phyloP scores from a whole-genome alignment of 2,329 filamentous ascomycete genomes.

The Colletotrichum nymphaeae region DNA sequence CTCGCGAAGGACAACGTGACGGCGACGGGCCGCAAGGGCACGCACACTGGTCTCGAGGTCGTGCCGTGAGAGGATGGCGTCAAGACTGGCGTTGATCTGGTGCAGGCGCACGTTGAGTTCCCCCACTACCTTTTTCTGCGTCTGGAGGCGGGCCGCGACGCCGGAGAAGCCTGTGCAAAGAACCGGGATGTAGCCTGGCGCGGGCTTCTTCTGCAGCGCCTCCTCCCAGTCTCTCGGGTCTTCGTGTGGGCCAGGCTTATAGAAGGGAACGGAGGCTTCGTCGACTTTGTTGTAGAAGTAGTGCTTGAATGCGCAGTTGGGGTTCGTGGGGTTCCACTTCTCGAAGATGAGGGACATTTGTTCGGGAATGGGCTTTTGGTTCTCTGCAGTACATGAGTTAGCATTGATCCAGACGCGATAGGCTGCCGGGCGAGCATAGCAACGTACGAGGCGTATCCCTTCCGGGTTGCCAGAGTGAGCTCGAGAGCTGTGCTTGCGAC shows the following conservation, averaged over 20 bases:
- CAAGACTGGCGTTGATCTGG: slow-evolving; percentile 81
- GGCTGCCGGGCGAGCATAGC: not conserved
- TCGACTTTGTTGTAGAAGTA: slow-evolving; percentile 92
- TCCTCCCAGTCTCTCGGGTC: slow-evolving; percentile 87
- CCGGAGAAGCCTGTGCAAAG: slow-evolving; percentile 79
- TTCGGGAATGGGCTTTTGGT: slow-evolving; percentile 79
- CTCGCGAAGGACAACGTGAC: slow-evolving; percentile 78
- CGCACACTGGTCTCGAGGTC: slow-evolving; percentile 82
- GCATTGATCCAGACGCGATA: not conserved
- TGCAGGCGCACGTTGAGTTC: slow-evolving; percentile 80
- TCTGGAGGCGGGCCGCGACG: slow-evolving; percentile 77
- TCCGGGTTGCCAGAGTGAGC: slow-evolving; percentile 65
- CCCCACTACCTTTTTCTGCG: slow-evolving; percentile 76
- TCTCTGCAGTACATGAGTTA: slow-evolving; percentile 48
- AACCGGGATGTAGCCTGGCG: slow-evolving; percentile 80
- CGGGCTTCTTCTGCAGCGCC: slow-evolving; percentile 83
- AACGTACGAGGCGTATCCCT: slow-evolving; percentile 61
- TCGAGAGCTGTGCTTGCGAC: slow-evolving; percentile 59
- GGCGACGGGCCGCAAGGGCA: slow-evolving; percentile 77
- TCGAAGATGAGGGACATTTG: slow-evolving; percentile 77
- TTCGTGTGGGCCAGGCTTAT: slow-evolving; percentile 76
- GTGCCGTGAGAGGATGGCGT: slow-evolving; percentile 79
- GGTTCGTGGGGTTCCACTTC: slow-evolving; percentile 79
- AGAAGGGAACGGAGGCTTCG: slow-evolving; percentile 79
- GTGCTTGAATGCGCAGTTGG: slow-evolving; percentile 80